These are phyloP conservation scores for Pleurotus ostreatus DNA, from an alignment of 768 basidiomycete genomes.

Conservation along the genomic window DNA sequence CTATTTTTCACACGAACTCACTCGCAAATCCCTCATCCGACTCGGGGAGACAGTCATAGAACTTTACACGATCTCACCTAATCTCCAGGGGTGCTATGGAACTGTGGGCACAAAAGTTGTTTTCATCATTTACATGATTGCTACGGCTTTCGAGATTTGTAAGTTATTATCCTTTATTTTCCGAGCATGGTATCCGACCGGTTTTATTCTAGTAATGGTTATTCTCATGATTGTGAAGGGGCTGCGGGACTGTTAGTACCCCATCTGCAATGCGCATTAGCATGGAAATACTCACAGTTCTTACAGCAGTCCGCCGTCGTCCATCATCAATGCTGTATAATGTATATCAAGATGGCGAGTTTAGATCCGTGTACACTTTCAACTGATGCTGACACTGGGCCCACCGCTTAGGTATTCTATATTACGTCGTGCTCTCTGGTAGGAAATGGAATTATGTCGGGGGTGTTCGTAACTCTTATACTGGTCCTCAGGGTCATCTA, in stretches of 20 bases:
- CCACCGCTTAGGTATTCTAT: neutral
- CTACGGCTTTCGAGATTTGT: neutral
- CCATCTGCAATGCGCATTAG: neutral
- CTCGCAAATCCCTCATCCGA: too few relatives aligned
- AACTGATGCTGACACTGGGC: neutral
- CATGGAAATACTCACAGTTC: neutral
- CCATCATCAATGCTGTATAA: neutral
- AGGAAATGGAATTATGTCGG: too few relatives aligned
- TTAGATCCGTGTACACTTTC: neutral
- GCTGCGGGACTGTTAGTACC: neutral
- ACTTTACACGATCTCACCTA: neutral
- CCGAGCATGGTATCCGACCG: neutral
- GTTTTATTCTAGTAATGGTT: neutral
- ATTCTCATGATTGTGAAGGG: neutral
- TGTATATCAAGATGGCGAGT: neutral
- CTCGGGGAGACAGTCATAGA: neutral
- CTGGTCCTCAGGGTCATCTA: neutral
- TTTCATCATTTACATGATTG: neutral
- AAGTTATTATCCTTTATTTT: neutral
- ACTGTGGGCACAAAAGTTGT: neutral
- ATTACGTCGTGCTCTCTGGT: neutral
- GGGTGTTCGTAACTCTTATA: too few relatives aligned
- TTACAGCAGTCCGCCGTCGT: neutral
- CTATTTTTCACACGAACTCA: neutral
- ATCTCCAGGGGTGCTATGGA: neutral